Conservation (phyloP, 2,329 filamentous ascomycete genomes). For the Penicillium freii region DNA sequence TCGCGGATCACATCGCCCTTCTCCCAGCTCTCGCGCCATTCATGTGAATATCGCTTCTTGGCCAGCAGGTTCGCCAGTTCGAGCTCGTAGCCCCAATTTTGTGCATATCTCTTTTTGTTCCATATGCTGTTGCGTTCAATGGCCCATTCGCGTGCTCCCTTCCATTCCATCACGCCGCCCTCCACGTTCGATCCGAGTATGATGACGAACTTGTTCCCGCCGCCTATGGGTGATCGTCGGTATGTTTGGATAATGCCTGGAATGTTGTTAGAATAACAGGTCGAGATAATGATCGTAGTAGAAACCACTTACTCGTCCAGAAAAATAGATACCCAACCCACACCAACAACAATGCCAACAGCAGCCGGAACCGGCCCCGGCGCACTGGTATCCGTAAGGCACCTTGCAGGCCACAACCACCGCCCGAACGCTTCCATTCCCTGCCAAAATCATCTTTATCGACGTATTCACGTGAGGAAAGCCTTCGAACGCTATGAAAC, state of each 20-base stretch:
- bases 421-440: slow-evolving; percentile 44
- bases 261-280: slow-evolving; percentile 33
- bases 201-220: slow-evolving; percentile 87
- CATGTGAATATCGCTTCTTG: slow-evolving; percentile 96
- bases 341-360: slow-evolving; percentile 60
- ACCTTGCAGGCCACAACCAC: slow-evolving; percentile 30
- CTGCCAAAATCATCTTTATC: slow-evolving; percentile 72
- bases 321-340: slow-evolving; percentile 66
- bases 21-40: slow-evolving; percentile 99
- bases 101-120: slow-evolving; percentile 88
- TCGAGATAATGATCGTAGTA: slow-evolving; percentile 10
- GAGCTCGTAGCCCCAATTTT: slow-evolving; percentile 88
- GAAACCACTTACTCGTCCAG: slow-evolving; percentile 63
- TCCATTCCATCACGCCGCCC: slow-evolving; percentile 99
- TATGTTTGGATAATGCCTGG: slow-evolving; percentile 60
- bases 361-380: slow-evolving; percentile 62
- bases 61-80: slow-evolving; percentile 98
- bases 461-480: slow-evolving; percentile 49
- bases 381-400: slow-evolving; percentile 54
- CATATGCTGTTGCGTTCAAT: slow-evolving; percentile 93
- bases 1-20: slow-evolving; percentile 93
- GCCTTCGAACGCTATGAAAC: slow-evolving; percentile 67
- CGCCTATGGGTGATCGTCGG: slow-evolving; percentile 72
- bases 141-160: slow-evolving; percentile 94
- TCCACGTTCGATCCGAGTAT: slow-evolving; percentile 92